These are phyloP conservation scores for Musa balbisiana DNA, from an alignment of 202 grass and related monocot species.

Conservation along the genomic window DNA sequence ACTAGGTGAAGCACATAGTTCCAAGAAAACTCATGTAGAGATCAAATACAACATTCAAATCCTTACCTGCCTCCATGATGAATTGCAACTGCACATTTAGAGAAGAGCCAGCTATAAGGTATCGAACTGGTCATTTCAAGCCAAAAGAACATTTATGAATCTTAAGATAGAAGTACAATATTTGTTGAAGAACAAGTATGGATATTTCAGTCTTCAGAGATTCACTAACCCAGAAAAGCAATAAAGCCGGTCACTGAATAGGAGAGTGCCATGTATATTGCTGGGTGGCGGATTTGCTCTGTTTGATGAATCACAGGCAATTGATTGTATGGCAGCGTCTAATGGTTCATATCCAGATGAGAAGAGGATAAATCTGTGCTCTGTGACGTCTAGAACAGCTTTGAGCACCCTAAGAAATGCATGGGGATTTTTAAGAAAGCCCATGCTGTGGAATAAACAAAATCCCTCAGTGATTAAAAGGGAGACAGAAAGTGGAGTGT, in stretches of 20 bases:
- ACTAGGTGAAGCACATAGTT: neutral
- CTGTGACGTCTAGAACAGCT: constrained; percentile 46
- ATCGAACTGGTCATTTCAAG: constrained; percentile 41
- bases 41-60: neutral
- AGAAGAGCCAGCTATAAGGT: constrained; percentile 86
- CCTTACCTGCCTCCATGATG: constrained; percentile 84
- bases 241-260: constrained; percentile 51
- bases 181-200: constrained; percentile 10
- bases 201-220: neutral
- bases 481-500: neutral
- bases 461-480: constrained; percentile 5
- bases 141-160: constrained; percentile 24
- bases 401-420: constrained; percentile 65
- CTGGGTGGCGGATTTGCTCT: constrained; percentile 16
- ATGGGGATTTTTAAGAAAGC: constrained; percentile 80
- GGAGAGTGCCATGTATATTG: constrained; percentile 32
- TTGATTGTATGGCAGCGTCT: constrained; percentile 47
- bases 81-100: constrained; percentile 53
- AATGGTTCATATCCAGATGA: constrained; percentile 73
- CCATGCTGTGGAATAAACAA: constrained; percentile 68
- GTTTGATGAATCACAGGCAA: constrained; percentile 35
- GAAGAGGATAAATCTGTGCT: constrained; percentile 63
- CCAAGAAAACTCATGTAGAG: neutral
- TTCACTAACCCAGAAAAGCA: constrained; percentile 68
- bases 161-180: constrained; percentile 6